Evolutionary conservation across 2,329 filamentous ascomycete genomes (phyloP), one percentile per base, ranked within the genome.

Genomic region (Beauveria varroae): DNA sequence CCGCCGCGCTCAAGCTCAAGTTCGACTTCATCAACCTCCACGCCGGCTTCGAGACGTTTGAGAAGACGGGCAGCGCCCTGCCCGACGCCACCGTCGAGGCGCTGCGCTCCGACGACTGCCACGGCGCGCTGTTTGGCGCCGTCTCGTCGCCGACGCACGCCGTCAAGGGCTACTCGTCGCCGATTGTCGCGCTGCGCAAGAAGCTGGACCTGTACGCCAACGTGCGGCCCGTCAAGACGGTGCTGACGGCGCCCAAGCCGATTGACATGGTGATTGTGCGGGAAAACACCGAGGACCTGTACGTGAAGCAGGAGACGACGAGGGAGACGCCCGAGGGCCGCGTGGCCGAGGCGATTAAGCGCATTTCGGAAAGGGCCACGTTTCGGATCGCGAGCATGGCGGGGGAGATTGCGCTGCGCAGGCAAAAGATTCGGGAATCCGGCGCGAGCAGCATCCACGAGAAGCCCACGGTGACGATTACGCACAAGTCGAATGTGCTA

Each of bases 231-330:
- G 95, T 98, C 74, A 97, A 97, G 81, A 89, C 89, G 51, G 85
- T 91, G 65, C 71, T 80, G 64, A 88, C 85, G 40, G 83, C 85
- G 60, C 68, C 76, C 51, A 34, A 81, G 69, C 88, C 89, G 65
- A 92, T 97, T 71, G 95, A 99, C 78, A 88, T 99, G 75, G 95
- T 99, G 71, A 99, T 98, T 70, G 95, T 98, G 60, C 90, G 95
- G 66, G 95, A 99, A 78, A 99, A 99, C 81, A 99, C 95, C 37
- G 95, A 99, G 79, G 95, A 99, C 74, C 84, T 99, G 46, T 96
- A 96, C 77, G 93, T 99, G 69, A 98, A 98, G 80, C 90, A 98
- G 75, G 95, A 99, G 80, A 88, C 82, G 74, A 97, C 92, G 24
- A 88, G 85, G 73, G 85, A 90, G 59, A 86, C 84, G 37, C 80